Evolutionary conservation across 495 filamentous ascomycete species (phyloP), one percentile per base, ranked within the genome.

Genomic region (Xylaria venustula): DNA sequence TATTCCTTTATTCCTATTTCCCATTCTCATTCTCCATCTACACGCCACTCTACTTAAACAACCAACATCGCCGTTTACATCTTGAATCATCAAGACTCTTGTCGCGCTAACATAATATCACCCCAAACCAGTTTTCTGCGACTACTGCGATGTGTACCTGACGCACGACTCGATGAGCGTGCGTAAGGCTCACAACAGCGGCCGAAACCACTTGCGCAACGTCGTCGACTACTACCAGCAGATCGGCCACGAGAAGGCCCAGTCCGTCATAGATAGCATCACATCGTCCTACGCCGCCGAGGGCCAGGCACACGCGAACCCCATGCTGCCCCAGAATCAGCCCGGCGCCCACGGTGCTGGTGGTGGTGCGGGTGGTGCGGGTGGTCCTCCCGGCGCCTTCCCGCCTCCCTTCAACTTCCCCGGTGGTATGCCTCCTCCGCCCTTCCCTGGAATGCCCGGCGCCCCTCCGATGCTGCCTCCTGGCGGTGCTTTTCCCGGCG

Each of bases 161-260:
- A 98, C 95, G 59, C 94, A 98, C 83, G 95, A 98, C 86, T 96
- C 91, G 14, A 98, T 98, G 93, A 96, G 91, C 79, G 94, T 98
- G 70, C 91, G 94, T 70, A 97, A 97, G 78, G 94, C 94, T 15
- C 94, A 98, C 77, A 98, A 98, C 81, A 89, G 85, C 67, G 94
- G 94, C 60, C 85, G 93, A 47, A 98, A 98, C 77, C 94, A 98
- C 70, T 81, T 98, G 49, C 89, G 95, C 62, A 98, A 98, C 73
- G 94, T 98, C 12, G 85, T 97, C 66, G 92, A 97, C 63, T 99
- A 99, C 79, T 99, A 99, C 77, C 92, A 97, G 79, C 92, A 97
- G 80, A 97, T 99, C 73, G 93, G 93, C 55, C 93, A 97, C 75
- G 94, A 98, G 77, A 96, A 98, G 76, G 93, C 95, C 26, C 94